Evolutionary conservation across 2,329 filamentous ascomycete species (phyloP), one percentile per base, ranked within the genome.

Genomic region (Fusarium solani-melongenae): DNA sequence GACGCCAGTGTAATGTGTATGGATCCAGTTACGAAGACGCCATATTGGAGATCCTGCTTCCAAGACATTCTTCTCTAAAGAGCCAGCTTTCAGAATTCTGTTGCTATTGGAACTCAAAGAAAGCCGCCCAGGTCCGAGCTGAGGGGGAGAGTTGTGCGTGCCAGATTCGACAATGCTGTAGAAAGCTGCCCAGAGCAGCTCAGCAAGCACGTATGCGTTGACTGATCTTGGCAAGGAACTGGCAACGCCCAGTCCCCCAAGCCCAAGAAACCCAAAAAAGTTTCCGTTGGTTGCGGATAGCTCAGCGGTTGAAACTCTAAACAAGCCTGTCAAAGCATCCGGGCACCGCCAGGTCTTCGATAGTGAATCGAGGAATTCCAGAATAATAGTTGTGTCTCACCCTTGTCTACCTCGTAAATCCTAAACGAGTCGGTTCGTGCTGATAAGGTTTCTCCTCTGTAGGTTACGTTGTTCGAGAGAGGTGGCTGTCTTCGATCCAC

Each of bases 361-460:
- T 51, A 36, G 49, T 20, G 71, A 60, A 39, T 39, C 49, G 60
- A 64, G 59, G 41, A 39, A 67, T 51, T 66, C 55, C 66, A 69
- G 62, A 62, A 67, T 36, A 76, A 63, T 46, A 53, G 29, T 62
- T 44, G 46, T 67, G 67, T 75, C 73, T 77, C 64, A 78, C 75
- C 70, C 51, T 78, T 70, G 31, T 69, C 34, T 75, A 58, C 62
- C 65, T 68, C 38, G 46, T 51, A n/a, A 12, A 51, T 46, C 15
- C 17, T 29, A 56, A 64, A 55, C 56, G 51, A 41, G 34, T 38
- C 15, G 56, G 51, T 38, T 53, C 17, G 36, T 64, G 17, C 41
- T 64, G 60, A 46, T 59, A 34, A 24, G 27, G n/a, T 51, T 41
- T 53, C 61, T 66, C 31, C 56, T 61, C 62, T 31, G 66, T 53